These are phyloP conservation scores for Centaurea solstitialis DNA, from an alignment of 129 eudicot genomes.

Conservation along the genomic window DNA sequence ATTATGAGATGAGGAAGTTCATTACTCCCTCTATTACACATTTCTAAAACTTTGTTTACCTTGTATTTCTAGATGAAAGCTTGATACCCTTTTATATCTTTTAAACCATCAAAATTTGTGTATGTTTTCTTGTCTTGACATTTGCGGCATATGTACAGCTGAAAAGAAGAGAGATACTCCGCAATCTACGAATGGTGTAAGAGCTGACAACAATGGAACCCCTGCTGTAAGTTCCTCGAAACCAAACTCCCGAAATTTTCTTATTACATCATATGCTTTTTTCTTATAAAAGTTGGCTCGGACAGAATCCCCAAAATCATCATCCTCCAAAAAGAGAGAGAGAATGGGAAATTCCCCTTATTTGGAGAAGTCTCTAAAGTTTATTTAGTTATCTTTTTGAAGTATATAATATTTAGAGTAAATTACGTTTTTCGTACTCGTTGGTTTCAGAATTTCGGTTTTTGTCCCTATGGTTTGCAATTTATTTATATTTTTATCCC, in stretches of 20 bases:
- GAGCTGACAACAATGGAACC: constrained; percentile 66
- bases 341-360: not conserved
- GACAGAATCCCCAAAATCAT: not conserved
- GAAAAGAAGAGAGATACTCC: constrained; percentile 73
- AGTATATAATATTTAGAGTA: not conserved
- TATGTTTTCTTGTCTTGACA: not conserved
- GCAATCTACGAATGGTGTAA: constrained; percentile 73
- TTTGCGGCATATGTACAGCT: constrained; percentile 43
- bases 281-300: not conserved
- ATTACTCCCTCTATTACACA: not conserved
- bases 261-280: not conserved
- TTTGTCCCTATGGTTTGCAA: too few relatives aligned
- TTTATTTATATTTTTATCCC: too few relatives aligned
- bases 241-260: not conserved
- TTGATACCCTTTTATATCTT: not conserved
- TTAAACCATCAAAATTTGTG: not conserved
- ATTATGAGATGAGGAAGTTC: not conserved
- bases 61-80: not conserved
- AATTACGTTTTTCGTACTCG: too few relatives aligned
- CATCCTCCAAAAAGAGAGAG: not conserved
- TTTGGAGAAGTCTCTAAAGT: not conserved
- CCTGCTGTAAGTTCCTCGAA: constrained; percentile 73
- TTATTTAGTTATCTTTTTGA: not conserved
- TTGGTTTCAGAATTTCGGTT: too few relatives aligned
- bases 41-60: not conserved